Evolutionary conservation across 177 flowering plant species (phyloP), one percentile per base, ranked within the genome.

Genomic region (Tripterygium wilfordii): DNA sequence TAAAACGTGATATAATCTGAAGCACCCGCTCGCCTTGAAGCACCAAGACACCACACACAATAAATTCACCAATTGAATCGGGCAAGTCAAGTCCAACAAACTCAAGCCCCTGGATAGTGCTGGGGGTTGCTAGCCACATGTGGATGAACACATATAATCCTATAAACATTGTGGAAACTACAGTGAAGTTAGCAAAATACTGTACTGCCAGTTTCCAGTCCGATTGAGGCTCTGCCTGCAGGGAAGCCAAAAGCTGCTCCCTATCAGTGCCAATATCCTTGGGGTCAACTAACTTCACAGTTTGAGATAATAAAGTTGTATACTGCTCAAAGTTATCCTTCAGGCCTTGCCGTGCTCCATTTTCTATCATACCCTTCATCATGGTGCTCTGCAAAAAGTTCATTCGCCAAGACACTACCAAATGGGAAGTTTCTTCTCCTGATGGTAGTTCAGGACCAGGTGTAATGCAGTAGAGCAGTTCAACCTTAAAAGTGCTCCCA

Each of bases 341-440:
- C 6, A 91, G 62, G 58, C 95, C 96, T 63, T 76, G 85, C 24
- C 85, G 67, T 3, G 96, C 87, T 45, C 98, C 98, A 64, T 67
- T 63, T 62, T 91, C 98, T 45, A 91, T 85, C 95, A 88, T 80
- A 38, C 96, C 76, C 63, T 77, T 88, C 95, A 91, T 88, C 83
- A 91, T 85, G 37, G 90, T 88, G 64, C 83, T 88, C 66, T 91
- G 98, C 37, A 80, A 42, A 61, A 91, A 91, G 57, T 91, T 91
- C 62, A 77, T 70, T 38, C 90, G 71, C 98, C 98, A 88, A 2
- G 98, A 91, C 45, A 91, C 50, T 10, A 79, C 80, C 63, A 91
- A 53, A 41, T 61, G 82, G 13, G 95, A 78, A 58, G 80, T 68
- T 63, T 74, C 76, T 49, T 82, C 88, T 35, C 81, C 87, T 3